phyloP scores from a whole-genome alignment of 192 early-diverging fungal species.

The Podila epicladia region DNA sequence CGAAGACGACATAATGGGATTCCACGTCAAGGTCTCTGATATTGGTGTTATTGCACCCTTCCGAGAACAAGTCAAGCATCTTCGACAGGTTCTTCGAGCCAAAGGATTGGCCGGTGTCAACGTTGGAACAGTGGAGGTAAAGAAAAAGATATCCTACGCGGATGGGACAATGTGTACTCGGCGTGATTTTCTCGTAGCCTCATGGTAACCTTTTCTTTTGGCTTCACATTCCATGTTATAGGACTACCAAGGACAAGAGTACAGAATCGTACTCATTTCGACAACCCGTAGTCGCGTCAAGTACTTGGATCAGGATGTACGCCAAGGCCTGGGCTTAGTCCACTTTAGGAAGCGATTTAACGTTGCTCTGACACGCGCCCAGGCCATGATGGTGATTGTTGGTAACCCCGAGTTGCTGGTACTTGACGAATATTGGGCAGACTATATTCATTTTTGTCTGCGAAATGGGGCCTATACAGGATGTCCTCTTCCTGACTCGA shows the following conservation, averaged over 20 bases:
- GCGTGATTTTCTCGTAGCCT: neutral
- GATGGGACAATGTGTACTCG: neutral
- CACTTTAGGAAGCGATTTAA: slow-evolving; percentile 57
- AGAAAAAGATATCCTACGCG: too few relatives aligned
- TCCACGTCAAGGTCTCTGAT: slow-evolving; percentile 45
- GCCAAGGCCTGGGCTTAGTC: slow-evolving; percentile 54
- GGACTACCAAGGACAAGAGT: slow-evolving; percentile 67
- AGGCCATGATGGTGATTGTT: slow-evolving; percentile 52
- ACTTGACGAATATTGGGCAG: slow-evolving; percentile 42
- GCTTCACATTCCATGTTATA: slow-evolving; percentile 51
- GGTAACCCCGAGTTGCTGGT: slow-evolving; percentile 50
- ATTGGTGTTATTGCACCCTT: slow-evolving; percentile 68
- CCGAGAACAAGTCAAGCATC: slow-evolving; percentile 60
- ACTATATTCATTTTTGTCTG: slow-evolving; percentile 43
- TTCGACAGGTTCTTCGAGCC: slow-evolving; percentile 51
- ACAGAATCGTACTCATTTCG: slow-evolving; percentile 59
- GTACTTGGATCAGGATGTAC: slow-evolving; percentile 55
- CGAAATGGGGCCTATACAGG: slow-evolving; percentile 45
- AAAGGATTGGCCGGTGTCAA: slow-evolving; percentile 43
- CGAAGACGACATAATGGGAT: neutral
- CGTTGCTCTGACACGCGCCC: slow-evolving; percentile 60
- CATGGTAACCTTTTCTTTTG: neutral
- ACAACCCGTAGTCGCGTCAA: slow-evolving; percentile 50
- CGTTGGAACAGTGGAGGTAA: slow-evolving; percentile 52
- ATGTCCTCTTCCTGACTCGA: slow-evolving; percentile 31